These are phyloP conservation scores for Stramenopiles sp. DNA, from an alignment of 352 stramenopile genomes.

Conservation along the genomic window DNA sequence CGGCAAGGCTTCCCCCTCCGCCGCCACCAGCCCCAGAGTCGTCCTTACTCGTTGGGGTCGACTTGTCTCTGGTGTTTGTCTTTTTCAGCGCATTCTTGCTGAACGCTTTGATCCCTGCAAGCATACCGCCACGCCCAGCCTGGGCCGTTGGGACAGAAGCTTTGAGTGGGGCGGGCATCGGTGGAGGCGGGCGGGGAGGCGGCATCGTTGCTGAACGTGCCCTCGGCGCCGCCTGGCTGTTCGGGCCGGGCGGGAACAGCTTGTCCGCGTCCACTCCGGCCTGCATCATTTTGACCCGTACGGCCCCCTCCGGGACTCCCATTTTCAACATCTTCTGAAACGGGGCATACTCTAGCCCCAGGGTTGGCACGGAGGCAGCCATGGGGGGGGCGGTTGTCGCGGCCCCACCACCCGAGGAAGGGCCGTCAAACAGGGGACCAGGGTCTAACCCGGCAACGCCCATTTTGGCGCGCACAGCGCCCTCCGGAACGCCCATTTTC, in stretches of 20 bases:
- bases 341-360: neutral
- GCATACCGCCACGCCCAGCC: neutral
- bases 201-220: neutral
- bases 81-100: neutral
- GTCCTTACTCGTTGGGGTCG: neutral
- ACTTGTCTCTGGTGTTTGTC: neutral
- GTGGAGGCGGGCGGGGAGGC: neutral
- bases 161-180: neutral
- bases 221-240: neutral
- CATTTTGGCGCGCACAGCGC: neutral
- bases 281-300: neutral
- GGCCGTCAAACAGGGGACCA: neutral
- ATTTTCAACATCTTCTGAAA: neutral
- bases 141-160: neutral
- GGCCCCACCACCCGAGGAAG: too few species aligned
- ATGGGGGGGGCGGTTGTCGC: too few species aligned
- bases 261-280: neutral
- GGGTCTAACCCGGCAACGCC: neutral
- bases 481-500: neutral
- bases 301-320: neutral
- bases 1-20: neutral
- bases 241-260: too few species aligned
- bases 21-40: neutral
- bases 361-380: too few species aligned
- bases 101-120: neutral